Conservation (phyloP, 2,329 filamentous ascomycete genomes). For the Clathrospora elynae region DNA sequence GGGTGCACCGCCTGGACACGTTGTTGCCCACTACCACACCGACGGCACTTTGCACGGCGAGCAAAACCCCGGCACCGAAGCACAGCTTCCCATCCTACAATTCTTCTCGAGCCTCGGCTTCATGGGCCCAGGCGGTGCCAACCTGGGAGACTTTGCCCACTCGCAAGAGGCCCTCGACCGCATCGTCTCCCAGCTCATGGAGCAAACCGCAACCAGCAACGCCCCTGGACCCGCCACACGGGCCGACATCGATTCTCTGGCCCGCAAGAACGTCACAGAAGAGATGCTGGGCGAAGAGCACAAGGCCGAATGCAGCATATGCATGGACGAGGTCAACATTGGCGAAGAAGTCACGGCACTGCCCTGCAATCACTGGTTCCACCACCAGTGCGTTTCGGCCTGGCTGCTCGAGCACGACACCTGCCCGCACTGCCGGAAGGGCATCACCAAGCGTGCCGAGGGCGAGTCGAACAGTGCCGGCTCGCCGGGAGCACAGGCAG, state of each 20-base stretch:
- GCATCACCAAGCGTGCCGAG: conserved; percentile 50
- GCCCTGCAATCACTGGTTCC: conserved; percentile 94
- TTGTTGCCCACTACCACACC: conserved; percentile 17
- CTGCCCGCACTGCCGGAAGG: conserved; percentile 77
- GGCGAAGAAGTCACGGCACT: conserved; percentile 76
- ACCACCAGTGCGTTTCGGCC: conserved; percentile 76
- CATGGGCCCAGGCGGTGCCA: conserved; percentile 39
- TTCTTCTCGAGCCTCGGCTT: conserved; percentile 49
- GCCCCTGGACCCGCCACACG: conserved; percentile 81
- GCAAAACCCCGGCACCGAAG: conserved; percentile 11
- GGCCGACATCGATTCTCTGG: conserved; percentile 73
- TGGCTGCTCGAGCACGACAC: conserved; percentile 94
- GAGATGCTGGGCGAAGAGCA: conserved; percentile 72
- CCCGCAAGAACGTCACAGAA: conserved; percentile 71
- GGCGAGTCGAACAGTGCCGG: conserved; percentile 19
- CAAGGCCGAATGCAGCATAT: conserved; percentile 85
- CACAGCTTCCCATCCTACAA: conserved; percentile 50
- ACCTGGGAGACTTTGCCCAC: conserved; percentile 81
- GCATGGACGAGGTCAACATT: conserved; percentile 80
- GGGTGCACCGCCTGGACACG: conserved; percentile 32
- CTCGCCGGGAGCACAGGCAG: conserved; percentile 5
- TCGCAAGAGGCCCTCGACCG: conserved; percentile 88
- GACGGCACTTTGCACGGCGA: conserved; percentile 15
- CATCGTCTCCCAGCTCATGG: conserved; percentile 87
- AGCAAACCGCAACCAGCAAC: conserved; percentile 74